Base-by-base conservation (phyloP, 2,329 filamentous ascomycete species). In the Pseudogymnoascus verrucosus region DNA sequence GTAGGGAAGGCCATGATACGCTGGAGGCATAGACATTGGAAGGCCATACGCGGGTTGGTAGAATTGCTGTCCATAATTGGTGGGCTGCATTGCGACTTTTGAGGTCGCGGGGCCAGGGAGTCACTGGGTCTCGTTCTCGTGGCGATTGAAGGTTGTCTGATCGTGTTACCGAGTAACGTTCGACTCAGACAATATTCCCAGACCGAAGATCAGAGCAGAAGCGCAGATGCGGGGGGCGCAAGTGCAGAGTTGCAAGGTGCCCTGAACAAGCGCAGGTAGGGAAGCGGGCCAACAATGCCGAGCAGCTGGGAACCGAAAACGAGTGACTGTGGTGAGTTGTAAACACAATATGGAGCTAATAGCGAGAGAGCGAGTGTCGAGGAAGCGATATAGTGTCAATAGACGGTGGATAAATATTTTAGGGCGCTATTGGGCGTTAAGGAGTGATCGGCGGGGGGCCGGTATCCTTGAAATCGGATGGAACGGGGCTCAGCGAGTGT, bases 161-260 rank as follows among this genome's bases (percentile, higher is more conserved):
- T 34, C 47, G 47, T 23, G 26, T 54, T 54, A 34, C 47, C 47
- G 26, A 19, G 26, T 54, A 34, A 54, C 47, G 14, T 12, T 54
- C 47, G 47, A 54, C 47, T 54, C 47, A 31, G 47, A 54, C n/a
- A 19, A 31, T 54, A 54, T 54, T 54, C 26, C 47, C 47, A 31
- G 44, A 28, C 44, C 23, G 23, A 28, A 16, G 8, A 26, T 28
- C 44, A 28, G 12, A 28, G 26, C n/a, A 54, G 26, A 8, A 31
- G 19, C 16, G 47, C 47, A 54, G 26, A 54, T 54, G 47, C 47
- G 47, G 26, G 26, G 47, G 10, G 47, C 47, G 47, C 47, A 54
- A 19, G 47, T 54, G 47, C 47, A 34, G 47, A 19, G 47, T 54
- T 54, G 26, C n/a, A 28, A 54, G 3, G 47, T 54, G 47, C 26